Conservation (phyloP, 768 basidiomycete species). For the Crassisporium funariophilum region DNA sequence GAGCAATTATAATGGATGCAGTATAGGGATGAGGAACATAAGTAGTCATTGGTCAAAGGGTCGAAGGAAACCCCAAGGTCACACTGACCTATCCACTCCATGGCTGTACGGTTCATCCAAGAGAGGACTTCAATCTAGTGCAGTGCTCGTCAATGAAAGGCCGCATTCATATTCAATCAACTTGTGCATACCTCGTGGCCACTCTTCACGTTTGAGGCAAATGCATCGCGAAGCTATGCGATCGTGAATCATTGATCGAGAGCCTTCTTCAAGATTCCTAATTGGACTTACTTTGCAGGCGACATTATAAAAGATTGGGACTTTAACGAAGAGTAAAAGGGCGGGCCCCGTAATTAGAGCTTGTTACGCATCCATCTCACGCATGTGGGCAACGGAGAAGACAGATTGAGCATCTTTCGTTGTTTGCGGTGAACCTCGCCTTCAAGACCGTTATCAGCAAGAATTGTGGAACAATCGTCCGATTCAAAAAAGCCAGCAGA, state of each 20-base stretch:
- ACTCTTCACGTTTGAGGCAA: constrained; percentile 23
- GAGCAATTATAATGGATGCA: constrained; percentile 27
- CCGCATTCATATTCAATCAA: too few species aligned
- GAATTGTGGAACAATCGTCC: neutral
- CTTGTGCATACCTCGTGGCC: constrained; percentile 34
- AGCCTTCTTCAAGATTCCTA: neutral
- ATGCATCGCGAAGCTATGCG: constrained; percentile 27
- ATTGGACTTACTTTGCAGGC: constrained; percentile 23
- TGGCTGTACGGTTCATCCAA: constrained; percentile 46
- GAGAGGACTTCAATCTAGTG: constrained; percentile 34
- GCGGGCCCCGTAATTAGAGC: neutral
- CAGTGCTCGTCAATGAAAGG: constrained; percentile 30
- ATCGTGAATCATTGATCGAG: neutral
- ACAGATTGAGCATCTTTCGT: constrained; percentile 46
- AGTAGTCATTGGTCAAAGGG: constrained; percentile 33
- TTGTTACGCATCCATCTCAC: constrained; percentile 31
- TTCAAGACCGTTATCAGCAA: constrained; percentile 6
- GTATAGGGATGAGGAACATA: constrained; percentile 30
- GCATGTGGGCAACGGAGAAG: constrained; percentile 43
- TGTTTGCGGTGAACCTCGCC: constrained; percentile 45
- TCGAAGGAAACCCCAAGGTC: constrained; percentile 47
- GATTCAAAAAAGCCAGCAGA: too few species aligned
- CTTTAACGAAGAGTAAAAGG: constrained; percentile 14
- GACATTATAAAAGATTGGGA: constrained; percentile 36
- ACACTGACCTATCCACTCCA: constrained; percentile 51